phyloP scores from a whole-genome alignment of 352 stramenopile genomes.

The Thraustotheca clavata region DNA sequence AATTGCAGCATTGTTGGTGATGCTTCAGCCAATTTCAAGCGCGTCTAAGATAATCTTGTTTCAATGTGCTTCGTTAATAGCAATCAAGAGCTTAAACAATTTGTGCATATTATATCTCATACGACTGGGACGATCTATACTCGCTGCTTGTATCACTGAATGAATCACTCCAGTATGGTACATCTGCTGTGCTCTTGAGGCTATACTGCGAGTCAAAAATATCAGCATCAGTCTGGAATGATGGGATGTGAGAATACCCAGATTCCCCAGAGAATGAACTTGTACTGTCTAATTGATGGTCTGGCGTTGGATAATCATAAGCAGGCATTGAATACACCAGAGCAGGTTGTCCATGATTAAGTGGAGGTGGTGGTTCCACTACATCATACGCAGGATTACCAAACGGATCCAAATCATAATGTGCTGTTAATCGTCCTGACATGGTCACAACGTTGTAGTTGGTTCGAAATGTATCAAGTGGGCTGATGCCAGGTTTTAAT shows the following conservation, averaged over 20 bases:
- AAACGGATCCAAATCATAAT: not conserved
- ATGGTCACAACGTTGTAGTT: not conserved
- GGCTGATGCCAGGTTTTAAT: not conserved
- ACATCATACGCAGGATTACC: not conserved
- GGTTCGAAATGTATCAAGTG: not conserved
- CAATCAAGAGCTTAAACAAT: not conserved
- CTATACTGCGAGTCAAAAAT: conserved; percentile 8
- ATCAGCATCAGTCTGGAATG: not conserved
- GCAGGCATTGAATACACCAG: not conserved
- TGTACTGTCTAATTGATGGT: too few relatives aligned
- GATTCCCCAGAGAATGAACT: not conserved
- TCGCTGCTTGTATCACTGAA: conserved; percentile 11
- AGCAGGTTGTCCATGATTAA: too few relatives aligned
- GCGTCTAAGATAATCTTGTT: conserved; percentile 40
- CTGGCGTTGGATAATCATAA: not conserved
- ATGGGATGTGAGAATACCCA: conserved; percentile 4
- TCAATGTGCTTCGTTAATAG: not conserved
- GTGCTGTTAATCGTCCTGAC: not conserved
- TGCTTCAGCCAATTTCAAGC: conserved; percentile 70
- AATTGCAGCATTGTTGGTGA: conserved; percentile 69
- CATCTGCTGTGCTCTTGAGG: not conserved
- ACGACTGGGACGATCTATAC: not conserved
- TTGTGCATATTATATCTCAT: not conserved
- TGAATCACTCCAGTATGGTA: not conserved
- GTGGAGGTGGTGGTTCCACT: not conserved